Evolutionary conservation across 2,329 filamentous ascomycete species (phyloP), one percentile per base, ranked within the genome.

Genomic region (Penicillium corylophilum): DNA sequence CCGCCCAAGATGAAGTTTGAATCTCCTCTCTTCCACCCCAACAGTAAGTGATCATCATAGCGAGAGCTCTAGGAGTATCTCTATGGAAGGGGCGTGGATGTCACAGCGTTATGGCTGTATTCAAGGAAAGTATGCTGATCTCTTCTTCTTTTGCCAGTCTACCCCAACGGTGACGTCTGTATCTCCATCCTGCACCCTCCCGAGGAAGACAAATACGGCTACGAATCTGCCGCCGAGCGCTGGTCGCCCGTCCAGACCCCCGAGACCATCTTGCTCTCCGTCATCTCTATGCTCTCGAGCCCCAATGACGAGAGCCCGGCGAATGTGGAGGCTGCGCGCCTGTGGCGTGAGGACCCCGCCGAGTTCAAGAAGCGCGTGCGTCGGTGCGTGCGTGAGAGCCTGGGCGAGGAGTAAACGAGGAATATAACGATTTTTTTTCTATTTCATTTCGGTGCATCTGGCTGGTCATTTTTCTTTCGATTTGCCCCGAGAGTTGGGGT

Each of bases 141-240:
- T 33, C 4, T 41, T 1, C 7, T 22, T 16, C 10, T 23, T 26
- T 20, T 38, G 7, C 22, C 40, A 84, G 83, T 99, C 69, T 97
- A 96, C 76, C 77, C 83, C 7, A 85, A 83, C 67, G 94, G 94
- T 65, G 84, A 87, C 60, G 89, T 99, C 51, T 99, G 94, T 80
- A 97, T 99, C 71, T 95, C 89, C 39, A 99, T 99, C 75, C 81
- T 99, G 38, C 94, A 99, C 72, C 89, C 93, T 12, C 93, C 94
- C 4, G 92, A 90, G 75, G 92, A 96, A 67, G 94, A 99, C 69
- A 86, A 89, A 68, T 94, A 89, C 73, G 93, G 93, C 47, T 99
- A 99, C 77, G 94, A 99, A 74, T 82, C 83, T 23, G 92, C 91
- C 15, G 81, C 84, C 26, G 94, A 99, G 79, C 85, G 94, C 54